These are phyloP conservation scores for Yamadazyma dendronema DNA, from an alignment of 1,139 yeast species.

Conservation along the genomic window DNA sequence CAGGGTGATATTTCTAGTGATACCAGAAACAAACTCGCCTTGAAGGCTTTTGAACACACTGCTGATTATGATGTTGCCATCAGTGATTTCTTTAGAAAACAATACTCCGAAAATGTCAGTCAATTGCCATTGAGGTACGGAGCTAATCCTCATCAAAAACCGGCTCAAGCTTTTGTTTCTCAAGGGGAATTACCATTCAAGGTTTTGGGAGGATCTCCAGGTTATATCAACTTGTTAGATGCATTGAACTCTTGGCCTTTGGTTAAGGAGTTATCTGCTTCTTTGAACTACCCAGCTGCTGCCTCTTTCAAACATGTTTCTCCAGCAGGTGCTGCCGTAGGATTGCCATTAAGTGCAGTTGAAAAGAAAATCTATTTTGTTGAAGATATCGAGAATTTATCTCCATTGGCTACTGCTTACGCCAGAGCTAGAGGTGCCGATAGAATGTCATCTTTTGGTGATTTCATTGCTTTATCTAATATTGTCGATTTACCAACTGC, in stretches of 20 bases:
- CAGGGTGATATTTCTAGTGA: conserved; percentile 69
- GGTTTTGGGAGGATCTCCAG: conserved; percentile 93
- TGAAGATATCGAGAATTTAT: conserved; percentile 87
- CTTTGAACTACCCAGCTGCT: conserved; percentile 95
- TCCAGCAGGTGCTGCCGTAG: conserved; percentile 99
- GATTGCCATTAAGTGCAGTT: conserved; percentile 82
- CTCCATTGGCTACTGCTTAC: conserved; percentile 96
- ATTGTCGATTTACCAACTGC: conserved; percentile 97
- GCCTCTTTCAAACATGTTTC: conserved; percentile 98
- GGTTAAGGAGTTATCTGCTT: conserved; percentile 93
- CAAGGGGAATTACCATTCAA: conserved; percentile 90
- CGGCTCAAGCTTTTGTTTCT: conserved; percentile 93
- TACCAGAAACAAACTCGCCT: conserved; percentile 79
- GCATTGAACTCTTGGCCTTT: conserved; percentile 98
- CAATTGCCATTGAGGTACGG: conserved; percentile 97
- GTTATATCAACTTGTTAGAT: conserved; percentile 92
- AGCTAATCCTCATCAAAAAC: conserved; percentile 98
- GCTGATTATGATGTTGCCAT: conserved; percentile 96
- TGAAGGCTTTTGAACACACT: conserved; percentile 97
- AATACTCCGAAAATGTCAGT: conserved; percentile 84
- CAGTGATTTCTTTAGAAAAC: conserved; percentile 95
- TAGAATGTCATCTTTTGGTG: conserved; percentile 99
- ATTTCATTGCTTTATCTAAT: conserved; percentile 94
- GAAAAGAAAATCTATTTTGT: conserved; percentile 97
- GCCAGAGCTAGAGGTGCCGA: conserved; percentile 99